Evolutionary conservation across 1,139 yeast genomes (phyloP).

Genomic region (Geotrichum cucujoidarum): DNA sequence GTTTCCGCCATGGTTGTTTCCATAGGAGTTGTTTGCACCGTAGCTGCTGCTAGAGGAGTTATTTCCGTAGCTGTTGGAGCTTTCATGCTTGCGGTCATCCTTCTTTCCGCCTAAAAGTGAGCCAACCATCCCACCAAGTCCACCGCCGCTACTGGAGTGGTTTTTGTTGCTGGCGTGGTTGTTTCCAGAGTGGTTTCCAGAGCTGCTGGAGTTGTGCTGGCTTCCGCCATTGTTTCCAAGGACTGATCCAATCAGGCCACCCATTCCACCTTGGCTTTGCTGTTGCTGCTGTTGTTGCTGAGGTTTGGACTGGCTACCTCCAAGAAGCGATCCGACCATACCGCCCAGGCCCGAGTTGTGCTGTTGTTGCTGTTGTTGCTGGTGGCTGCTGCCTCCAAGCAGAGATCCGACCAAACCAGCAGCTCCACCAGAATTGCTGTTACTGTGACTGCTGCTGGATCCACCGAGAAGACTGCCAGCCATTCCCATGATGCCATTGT

Average conservation of each 20-base stretch:
- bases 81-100: not conserved
- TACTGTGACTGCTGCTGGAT: not conserved
- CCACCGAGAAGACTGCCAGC: slow-evolving; percentile 10
- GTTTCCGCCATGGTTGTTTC: slow-evolving; percentile 3
- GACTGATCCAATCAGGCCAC: slow-evolving; percentile 5
- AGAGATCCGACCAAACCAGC: slow-evolving; percentile 14
- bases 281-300: slow-evolving; percentile 1
- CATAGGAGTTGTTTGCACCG: slow-evolving; percentile 2
- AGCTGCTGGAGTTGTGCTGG: not conserved
- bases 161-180: not conserved
- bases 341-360: slow-evolving; percentile 9
- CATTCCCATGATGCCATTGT: slow-evolving; percentile 12
- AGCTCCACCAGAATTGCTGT: slow-evolving; percentile 7
- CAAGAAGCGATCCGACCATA: not conserved
- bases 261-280: not conserved
- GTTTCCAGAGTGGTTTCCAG: not conserved
- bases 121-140: slow-evolving; percentile 1
- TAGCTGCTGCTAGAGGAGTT: not conserved
- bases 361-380: not conserved
- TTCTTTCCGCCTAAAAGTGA: slow-evolving; percentile 8
- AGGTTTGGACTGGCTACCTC: not conserved
- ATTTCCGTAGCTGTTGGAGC: not conserved
- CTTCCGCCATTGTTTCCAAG: slow-evolving; percentile 3
- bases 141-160: not conserved
- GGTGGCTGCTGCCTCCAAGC: slow-evolving; percentile 6